Evolutionary conservation across 2,329 filamentous ascomycete genomes (phyloP).

Genomic region (Paraphaeosphaeria minitans): DNA sequence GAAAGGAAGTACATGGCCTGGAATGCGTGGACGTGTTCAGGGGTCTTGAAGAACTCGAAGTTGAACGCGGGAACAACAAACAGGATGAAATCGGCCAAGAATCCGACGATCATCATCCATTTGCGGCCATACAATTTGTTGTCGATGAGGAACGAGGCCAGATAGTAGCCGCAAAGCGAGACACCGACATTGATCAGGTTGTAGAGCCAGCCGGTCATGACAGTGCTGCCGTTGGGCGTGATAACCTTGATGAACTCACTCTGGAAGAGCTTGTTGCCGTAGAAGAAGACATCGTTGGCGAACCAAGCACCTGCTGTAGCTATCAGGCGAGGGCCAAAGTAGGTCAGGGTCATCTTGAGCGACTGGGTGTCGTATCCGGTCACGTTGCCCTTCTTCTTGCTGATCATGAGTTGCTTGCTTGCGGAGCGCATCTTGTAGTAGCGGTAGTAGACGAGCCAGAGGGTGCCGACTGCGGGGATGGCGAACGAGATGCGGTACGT

Average conservation of each 20-base stretch:
- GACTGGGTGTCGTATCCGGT: constrained; percentile 93
- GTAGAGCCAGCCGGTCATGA: constrained; percentile 90
- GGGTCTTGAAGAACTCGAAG: constrained; percentile 79
- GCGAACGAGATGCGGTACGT: constrained; percentile 93
- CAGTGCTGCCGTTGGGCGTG: constrained; percentile 68
- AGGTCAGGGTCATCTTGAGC: constrained; percentile 74
- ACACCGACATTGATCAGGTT: constrained; percentile 91
- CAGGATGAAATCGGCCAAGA: constrained; percentile 90
- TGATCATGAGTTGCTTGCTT: constrained; percentile 77
- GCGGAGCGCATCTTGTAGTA: constrained; percentile 92
- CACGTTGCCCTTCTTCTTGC: constrained; percentile 84
- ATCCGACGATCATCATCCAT: constrained; percentile 94
- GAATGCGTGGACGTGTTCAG: constrained; percentile 79
- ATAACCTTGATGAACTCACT: constrained; percentile 86
- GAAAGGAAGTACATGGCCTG: constrained; percentile 98
- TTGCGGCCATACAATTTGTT: constrained; percentile 97
- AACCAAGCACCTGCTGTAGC: constrained; percentile 92
- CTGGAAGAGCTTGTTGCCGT: constrained; percentile 98
- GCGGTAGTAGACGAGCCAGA: constrained; percentile 96
- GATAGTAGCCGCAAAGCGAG: constrained; percentile 85
- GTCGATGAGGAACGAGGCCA: constrained; percentile 86
- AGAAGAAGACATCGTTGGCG: constrained; percentile 98
- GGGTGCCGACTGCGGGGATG: constrained; percentile 84
- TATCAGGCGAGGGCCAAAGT: constrained; percentile 85
- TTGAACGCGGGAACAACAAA: constrained; percentile 91